phyloP scores from a whole-genome alignment of 2,329 filamentous ascomycete species.

The Claviceps maximensis region DNA sequence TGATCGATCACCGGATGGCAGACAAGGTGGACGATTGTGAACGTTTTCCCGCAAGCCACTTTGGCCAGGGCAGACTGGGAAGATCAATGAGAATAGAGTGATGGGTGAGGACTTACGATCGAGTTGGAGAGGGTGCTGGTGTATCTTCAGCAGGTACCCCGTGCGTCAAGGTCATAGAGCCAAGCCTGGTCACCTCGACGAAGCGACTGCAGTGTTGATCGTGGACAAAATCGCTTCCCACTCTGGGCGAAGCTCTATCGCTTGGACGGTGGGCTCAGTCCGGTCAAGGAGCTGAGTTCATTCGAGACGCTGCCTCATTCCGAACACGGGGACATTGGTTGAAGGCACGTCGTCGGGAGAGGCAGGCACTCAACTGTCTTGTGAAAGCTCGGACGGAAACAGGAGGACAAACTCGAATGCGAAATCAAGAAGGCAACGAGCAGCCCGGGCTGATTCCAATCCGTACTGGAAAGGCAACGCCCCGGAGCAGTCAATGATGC shows the following conservation, averaged over 20 bases:
- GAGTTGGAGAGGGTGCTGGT: slow-evolving; percentile 43
- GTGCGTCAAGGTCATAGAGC: slow-evolving; percentile 30
- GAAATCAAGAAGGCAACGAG: neutral
- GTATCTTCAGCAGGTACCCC: slow-evolving; percentile 44
- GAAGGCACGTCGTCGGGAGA: slow-evolving; percentile 3
- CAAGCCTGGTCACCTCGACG: slow-evolving; percentile 7
- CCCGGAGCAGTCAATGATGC: neutral
- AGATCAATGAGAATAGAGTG: neutral
- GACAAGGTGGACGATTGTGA: neutral
- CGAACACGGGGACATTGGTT: slow-evolving; percentile 16
- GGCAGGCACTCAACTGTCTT: neutral
- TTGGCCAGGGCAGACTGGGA: neutral
- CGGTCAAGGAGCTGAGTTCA: slow-evolving; percentile 46
- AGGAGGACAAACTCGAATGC: neutral
- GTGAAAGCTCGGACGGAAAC: neutral
- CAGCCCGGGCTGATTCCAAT: neutral
- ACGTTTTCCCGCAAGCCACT: neutral
- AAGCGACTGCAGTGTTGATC: slow-evolving; percentile 12
- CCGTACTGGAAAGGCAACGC: neutral
- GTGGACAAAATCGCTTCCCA: slow-evolving; percentile 9
- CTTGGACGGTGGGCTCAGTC: slow-evolving; percentile 34
- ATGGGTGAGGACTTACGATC: slow-evolving; percentile 29
- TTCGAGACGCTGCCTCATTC: slow-evolving; percentile 45
- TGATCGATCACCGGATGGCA: neutral
- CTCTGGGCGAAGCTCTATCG: slow-evolving; percentile 13